Conservation (phyloP, 2,329 filamentous ascomycete genomes). For the Huntiella moniliformis region DNA sequence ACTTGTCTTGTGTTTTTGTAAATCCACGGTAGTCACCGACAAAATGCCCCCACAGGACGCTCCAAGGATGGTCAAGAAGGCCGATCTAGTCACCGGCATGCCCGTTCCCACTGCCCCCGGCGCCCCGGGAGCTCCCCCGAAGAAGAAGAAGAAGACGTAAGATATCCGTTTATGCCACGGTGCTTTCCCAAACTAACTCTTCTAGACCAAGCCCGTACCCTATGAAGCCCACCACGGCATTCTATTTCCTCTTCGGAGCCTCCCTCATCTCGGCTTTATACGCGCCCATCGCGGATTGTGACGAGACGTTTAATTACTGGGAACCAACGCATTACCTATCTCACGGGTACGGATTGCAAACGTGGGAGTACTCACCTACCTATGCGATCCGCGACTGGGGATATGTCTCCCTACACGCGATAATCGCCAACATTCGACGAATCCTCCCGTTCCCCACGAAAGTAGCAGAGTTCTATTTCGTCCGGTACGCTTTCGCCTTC, state of each 20-base stretch:
- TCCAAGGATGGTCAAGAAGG: neutral
- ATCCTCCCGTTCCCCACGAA: slow-evolving; percentile 44
- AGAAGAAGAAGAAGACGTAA: slow-evolving; percentile 27
- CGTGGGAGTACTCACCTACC: slow-evolving; percentile 95
- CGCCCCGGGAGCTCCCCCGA: neutral
- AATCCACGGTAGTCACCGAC: too few species aligned
- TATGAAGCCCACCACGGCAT: slow-evolving; percentile 54
- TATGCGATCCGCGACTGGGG: slow-evolving; percentile 93
- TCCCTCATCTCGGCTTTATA: slow-evolving; percentile 61
- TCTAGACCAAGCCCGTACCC: slow-evolving; percentile 18
- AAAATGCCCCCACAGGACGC: slow-evolving; percentile 20
- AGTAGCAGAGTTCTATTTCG: slow-evolving; percentile 67
- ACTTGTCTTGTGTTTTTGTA: too few species aligned
- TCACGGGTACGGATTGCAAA: slow-evolving; percentile 85
- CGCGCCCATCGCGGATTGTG: slow-evolving; percentile 90
- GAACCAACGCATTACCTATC: slow-evolving; percentile 88
- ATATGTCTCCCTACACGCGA: slow-evolving; percentile 65
- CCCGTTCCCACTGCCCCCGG: neutral
- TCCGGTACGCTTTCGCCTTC: slow-evolving; percentile 57
- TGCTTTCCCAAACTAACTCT: neutral
- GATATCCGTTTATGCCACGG: slow-evolving; percentile 8
- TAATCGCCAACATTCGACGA: slow-evolving; percentile 47
- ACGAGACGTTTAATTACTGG: slow-evolving; percentile 99
- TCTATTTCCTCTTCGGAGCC: slow-evolving; percentile 60
- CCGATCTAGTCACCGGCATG: neutral